These are phyloP conservation scores for Cucumis sativus DNA, from an alignment of 306 rosid species.

Conservation along the genomic window Cucumber_9930_V3 NC_026655.2:3545501-3546000, in stretches of 20 bases:
- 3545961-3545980: too few species aligned
- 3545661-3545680: background rate
- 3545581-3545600: background rate
- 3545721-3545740: background rate
- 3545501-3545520: too few species aligned
- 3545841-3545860: conserved; percentile 13
- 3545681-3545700: background rate
- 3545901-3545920: too few species aligned
- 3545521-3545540: background rate
- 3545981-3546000: too few species aligned
- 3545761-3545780: background rate
- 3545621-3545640: background rate
- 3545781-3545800: background rate
- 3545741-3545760: background rate
- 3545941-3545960: too few species aligned
- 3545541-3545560: background rate
- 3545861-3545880: conserved; percentile 2
- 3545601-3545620: background rate
- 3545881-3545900: too few species aligned
- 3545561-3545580: background rate
- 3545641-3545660: background rate
- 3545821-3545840: conserved; percentile 13
- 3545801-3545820: conserved; percentile 8
- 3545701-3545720: background rate
- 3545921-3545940: too few species aligned